A percentile compares a stretch with the other conserved stretches of the same genome.
These are phyloP conservation scores for Chalciporus chontae DNA, from an alignment of 768 basidiomycete genomes.

Conservation along the genomic window DNA sequence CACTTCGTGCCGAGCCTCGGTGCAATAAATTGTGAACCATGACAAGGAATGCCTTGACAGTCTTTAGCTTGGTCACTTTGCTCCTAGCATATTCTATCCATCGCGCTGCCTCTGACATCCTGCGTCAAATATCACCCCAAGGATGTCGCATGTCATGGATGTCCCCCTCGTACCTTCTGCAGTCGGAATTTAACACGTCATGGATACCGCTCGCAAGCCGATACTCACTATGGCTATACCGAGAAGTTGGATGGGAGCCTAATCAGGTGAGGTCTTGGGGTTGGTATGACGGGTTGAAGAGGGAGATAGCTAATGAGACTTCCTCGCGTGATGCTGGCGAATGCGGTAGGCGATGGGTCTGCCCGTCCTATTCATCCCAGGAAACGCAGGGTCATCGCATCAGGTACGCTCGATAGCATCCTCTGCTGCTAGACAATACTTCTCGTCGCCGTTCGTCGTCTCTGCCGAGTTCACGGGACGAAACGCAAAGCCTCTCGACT, in stretches of 20 bases:
- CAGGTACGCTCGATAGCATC: constrained; percentile 96
- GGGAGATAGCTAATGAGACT: neutral
- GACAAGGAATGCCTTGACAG: constrained; percentile 8
- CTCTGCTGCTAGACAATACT: constrained; percentile 81
- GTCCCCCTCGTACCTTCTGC: constrained; percentile 84
- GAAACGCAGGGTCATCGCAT: constrained; percentile 92
- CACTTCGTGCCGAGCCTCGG: neutral
- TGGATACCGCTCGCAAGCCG: constrained; percentile 71
- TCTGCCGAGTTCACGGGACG: constrained; percentile 50
- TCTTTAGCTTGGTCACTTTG: constrained; percentile 34
- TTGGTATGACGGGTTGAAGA: constrained; percentile 2
- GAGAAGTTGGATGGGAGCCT: constrained; percentile 83
- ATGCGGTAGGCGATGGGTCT: constrained; percentile 41
- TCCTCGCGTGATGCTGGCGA: constrained; percentile 7
- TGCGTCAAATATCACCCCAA: constrained; percentile 66
- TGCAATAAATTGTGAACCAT: constrained; percentile 5
- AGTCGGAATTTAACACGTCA: constrained; percentile 58
- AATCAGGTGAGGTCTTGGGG: constrained; percentile 41
- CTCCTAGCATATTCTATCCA: constrained; percentile 39
- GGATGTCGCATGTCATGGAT: constrained; percentile 97
- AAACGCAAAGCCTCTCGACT: constrained; percentile 61
- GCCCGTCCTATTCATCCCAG: constrained; percentile 96
- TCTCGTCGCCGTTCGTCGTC: constrained; percentile 52
- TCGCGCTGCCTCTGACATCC: constrained; percentile 42
- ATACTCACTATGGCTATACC: constrained; percentile 88